Percentiles rank a stretch among this genome's conserved stretches.
Conservation (phyloP, 441 rosid genomes). For the Populus hybrid region DNA sequence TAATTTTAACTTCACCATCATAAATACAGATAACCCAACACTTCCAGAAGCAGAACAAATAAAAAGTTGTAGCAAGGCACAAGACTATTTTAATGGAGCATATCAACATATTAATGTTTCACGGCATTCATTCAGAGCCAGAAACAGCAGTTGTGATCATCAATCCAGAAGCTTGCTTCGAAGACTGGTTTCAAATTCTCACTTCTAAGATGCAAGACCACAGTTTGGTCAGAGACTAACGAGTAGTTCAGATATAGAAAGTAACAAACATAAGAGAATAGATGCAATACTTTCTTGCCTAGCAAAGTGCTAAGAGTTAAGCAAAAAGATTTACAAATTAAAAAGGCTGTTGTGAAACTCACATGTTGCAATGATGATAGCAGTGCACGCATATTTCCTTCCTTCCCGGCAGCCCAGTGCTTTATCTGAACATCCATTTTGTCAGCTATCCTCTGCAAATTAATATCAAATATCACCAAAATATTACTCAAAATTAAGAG, state of each 20-base stretch:
- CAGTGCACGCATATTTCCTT: slow-evolving; percentile 89
- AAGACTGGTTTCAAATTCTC: background rate
- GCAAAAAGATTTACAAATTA: background rate
- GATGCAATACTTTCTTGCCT: background rate
- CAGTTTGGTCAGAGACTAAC: background rate
- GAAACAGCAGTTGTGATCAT: background rate
- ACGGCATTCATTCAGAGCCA: background rate
- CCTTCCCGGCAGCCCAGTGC: slow-evolving; percentile 89
- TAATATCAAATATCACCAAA: slow-evolving; percentile 17
- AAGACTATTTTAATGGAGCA: background rate
- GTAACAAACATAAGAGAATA: background rate
- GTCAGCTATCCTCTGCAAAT: slow-evolving; percentile 77
- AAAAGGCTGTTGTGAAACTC: slow-evolving; percentile 12
- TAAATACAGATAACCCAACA: background rate
- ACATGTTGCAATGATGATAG: slow-evolving; percentile 84
- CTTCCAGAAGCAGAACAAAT: background rate
- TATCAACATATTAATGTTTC: background rate
- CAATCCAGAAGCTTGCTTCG: background rate
- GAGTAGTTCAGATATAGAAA: background rate
- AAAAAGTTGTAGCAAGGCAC: background rate
- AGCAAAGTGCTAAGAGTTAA: slow-evolving; percentile 1
- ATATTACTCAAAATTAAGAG: slow-evolving; percentile 5
- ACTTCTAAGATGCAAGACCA: background rate
- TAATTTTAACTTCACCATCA: background rate
- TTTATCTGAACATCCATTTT: slow-evolving; percentile 60